A percentile compares a stretch with the other conserved stretches of the same genome.
phyloP scores from a whole-genome alignment of 495 filamentous ascomycete species.

The Entonaema liquescens region DNA sequence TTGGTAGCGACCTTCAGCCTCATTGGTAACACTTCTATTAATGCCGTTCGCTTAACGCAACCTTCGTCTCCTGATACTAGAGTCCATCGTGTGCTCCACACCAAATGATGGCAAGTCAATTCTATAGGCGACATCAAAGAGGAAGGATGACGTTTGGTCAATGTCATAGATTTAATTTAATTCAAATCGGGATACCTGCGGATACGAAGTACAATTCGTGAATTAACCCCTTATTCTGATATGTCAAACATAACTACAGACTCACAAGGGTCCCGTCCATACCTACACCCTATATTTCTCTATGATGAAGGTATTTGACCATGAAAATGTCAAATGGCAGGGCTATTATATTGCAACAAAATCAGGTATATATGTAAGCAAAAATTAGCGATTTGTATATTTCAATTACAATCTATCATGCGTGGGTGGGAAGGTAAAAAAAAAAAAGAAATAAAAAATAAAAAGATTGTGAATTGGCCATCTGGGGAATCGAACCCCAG shows the following conservation, averaged over 20 bases:
- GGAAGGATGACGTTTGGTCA: neutral
- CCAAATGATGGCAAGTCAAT: neutral
- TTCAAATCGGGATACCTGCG: neutral
- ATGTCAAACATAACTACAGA: too few relatives aligned
- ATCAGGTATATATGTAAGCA: too few relatives aligned
- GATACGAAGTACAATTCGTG: neutral
- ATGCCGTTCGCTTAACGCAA: too few relatives aligned
- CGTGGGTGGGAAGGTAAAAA: neutral
- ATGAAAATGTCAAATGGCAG: too few relatives aligned
- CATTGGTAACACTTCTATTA: too few relatives aligned
- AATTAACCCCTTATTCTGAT: too few relatives aligned
- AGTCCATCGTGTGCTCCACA: neutral
- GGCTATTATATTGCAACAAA: too few relatives aligned
- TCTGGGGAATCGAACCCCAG: constrained; percentile 21
- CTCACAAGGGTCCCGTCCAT: too few relatives aligned
- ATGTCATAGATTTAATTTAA: neutral
- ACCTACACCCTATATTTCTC: too few relatives aligned
- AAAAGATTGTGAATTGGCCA: constrained; percentile 1
- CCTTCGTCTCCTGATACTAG: neutral
- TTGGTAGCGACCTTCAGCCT: too few relatives aligned
- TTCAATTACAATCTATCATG: neutral
- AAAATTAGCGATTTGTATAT: too few relatives aligned
- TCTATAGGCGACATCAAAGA: neutral
- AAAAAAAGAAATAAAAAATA: neutral
- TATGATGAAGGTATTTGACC: too few relatives aligned